Conservation (phyloP, 2,329 filamentous ascomycete species). For the Neurospora sp. region DNA sequence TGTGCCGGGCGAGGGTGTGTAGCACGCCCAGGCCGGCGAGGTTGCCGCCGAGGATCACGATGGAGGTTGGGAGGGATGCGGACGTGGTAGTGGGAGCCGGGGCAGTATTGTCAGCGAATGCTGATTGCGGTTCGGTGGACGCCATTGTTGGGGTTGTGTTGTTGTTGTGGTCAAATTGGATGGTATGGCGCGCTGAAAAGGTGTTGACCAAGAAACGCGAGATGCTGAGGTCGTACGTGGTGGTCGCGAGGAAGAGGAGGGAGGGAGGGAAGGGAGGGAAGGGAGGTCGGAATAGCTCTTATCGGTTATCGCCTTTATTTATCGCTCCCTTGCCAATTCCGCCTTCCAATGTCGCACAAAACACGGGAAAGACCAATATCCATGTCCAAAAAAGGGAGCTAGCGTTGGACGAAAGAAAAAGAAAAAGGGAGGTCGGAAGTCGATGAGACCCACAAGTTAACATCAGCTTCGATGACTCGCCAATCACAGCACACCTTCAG, state of each 20-base stretch:
- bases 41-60: conserved; percentile 6
- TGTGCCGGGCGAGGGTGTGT: conserved; percentile 1
- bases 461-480: neutral
- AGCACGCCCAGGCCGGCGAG: neutral
- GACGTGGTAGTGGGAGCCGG: neutral
- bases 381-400: neutral
- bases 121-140: neutral
- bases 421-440: neutral
- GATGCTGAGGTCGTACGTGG: neutral
- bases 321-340: neutral
- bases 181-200: neutral
- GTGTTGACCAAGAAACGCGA: neutral
- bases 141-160: neutral
- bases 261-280: too few species aligned
- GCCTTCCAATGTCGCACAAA: neutral
- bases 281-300: neutral
- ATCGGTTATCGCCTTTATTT: neutral
- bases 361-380: neutral
- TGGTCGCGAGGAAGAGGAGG: neutral
- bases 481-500: neutral
- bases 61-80: neutral
- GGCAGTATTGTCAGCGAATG: neutral
- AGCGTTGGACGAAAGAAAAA: neutral
- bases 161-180: neutral
- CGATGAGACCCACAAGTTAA: neutral